Base-by-base conservation (phyloP, 257 asterid species). In the Scutellaria galericulata region DNA sequence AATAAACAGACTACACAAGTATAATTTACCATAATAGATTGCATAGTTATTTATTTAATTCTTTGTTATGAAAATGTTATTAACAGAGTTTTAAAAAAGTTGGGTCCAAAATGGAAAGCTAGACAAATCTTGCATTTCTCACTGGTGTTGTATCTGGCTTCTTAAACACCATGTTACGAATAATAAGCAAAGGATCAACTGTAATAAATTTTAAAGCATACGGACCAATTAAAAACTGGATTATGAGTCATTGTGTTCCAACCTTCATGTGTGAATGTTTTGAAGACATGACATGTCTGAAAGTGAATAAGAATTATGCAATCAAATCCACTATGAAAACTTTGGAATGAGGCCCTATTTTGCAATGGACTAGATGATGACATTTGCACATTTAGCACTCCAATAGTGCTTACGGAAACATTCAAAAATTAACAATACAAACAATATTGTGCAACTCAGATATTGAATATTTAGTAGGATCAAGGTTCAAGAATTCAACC, bases 401-500 rank as follows among this genome's bases (percentile, higher is more conserved):
- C 14, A 70, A 52, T 61, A 18, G 63, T 6, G 15, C 60, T 8
- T 9, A 52, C 63, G 31, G 45, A 61, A 50, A 14, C 11, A 31
- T 6, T 73, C 39, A 27, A 39, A 10, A 47, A 15, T 45, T 59
- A 20, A 35, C 42, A 7, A 8, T 8, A 11, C 22, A 73, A 13
- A 63, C 52, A 57, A 68, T 55, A 68, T 18, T 46, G 12, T 6
- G 31, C 60, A 73, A 39, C 45, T 31, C 22, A 18, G 65, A 31
- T 7, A 31, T 70, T 61, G 10, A 24, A 55, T 3, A 18, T 42
- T 46, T 52, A 50, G 56, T 39, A 54, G 12, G 74, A 64, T 31
- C 68, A 66, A 54, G 12, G 74, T 60, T 31, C 66, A 66, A 64
- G 74, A 51, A 67, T 41, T 70, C 64, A 59, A 95, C 99, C 99